Conservation (phyloP, 768 basidiomycete species). For the Mycena chlorophos region DNA sequence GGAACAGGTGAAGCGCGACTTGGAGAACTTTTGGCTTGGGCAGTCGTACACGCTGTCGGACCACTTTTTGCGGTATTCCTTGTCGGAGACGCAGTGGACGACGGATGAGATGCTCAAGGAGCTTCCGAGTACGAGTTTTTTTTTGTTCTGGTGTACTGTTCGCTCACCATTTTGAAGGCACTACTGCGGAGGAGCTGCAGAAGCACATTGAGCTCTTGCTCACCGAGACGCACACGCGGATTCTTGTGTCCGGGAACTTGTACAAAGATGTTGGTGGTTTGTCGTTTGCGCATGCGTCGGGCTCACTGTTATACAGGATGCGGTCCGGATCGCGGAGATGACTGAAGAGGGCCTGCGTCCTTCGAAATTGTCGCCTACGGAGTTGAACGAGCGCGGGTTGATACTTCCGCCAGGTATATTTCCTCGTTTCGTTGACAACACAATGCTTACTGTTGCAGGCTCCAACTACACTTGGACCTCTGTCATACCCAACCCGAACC, state of each 20-base stretch:
- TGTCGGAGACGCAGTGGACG: conserved; percentile 74
- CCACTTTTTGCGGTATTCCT: conserved; percentile 69
- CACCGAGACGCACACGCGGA: conserved; percentile 64
- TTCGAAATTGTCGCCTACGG: conserved; percentile 52
- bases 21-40: conserved; percentile 84
- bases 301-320: conserved; percentile 54
- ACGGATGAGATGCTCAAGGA: conserved; percentile 74
- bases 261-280: conserved; percentile 65
- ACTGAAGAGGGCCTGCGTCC: conserved; percentile 65
- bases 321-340: conserved; percentile 67
- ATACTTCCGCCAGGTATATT: conserved; percentile 66
- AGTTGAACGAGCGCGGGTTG: conserved; percentile 59
- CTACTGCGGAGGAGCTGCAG: conserved; percentile 72
- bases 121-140: conserved; percentile 59
- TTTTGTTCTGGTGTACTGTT: not conserved
- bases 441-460: conserved; percentile 41
- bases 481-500: conserved; percentile 76
- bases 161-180: conserved; percentile 41
- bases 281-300: not conserved
- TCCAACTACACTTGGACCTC: conserved; percentile 68
- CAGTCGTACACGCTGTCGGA: conserved; percentile 81
- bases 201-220: conserved; percentile 60
- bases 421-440: not conserved
- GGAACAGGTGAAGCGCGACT: conserved; percentile 81
- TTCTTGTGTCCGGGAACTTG: conserved; percentile 83